Evolutionary conservation across 805 yeast genomes (phyloP).

Genomic region (Schwanniomyces pseudopolymorphus): DNA sequence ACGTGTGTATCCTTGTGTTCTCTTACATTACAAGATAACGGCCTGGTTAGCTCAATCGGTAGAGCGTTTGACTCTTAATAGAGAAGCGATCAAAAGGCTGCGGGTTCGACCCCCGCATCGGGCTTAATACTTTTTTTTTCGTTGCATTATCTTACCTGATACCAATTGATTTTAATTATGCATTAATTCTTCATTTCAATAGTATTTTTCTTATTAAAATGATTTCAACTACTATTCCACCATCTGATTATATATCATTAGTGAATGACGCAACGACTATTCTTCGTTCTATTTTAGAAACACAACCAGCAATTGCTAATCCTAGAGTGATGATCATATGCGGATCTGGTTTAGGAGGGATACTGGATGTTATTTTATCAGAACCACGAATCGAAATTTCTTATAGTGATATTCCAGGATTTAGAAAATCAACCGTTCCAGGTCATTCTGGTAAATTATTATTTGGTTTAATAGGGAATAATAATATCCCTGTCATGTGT

Average conservation of each 20-base stretch:
- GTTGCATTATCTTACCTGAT: background rate
- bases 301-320: conserved; percentile 10
- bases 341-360: conserved; percentile 93
- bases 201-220: background rate
- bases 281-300: conserved; percentile 4
- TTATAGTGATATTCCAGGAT: conserved; percentile 76
- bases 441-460: conserved; percentile 87
- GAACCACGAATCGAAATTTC: conserved; percentile 50
- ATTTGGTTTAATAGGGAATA: conserved; percentile 71
- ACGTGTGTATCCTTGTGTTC: background rate
- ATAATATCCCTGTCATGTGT: conserved; percentile 76
- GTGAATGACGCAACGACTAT: conserved; percentile 17
- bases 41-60: conserved; percentile 36
- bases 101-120: conserved; percentile 37
- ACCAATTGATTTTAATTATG: too few species aligned
- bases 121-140: conserved; percentile 20
- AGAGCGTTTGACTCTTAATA: conserved; percentile 32
- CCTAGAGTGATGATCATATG: conserved; percentile 82
- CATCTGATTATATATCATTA: conserved; percentile 15
- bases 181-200: too few species aligned
- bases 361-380: conserved; percentile 54
- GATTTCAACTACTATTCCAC: conserved; percentile 2
- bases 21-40: background rate
- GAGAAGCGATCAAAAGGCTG: conserved; percentile 31
- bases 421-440: conserved; percentile 75